Percentiles rank a stretch among this genome's conserved stretches.
Conservation (phyloP, 1,284 basidiomycete species). For the Schizophyllum amplum region DNA sequence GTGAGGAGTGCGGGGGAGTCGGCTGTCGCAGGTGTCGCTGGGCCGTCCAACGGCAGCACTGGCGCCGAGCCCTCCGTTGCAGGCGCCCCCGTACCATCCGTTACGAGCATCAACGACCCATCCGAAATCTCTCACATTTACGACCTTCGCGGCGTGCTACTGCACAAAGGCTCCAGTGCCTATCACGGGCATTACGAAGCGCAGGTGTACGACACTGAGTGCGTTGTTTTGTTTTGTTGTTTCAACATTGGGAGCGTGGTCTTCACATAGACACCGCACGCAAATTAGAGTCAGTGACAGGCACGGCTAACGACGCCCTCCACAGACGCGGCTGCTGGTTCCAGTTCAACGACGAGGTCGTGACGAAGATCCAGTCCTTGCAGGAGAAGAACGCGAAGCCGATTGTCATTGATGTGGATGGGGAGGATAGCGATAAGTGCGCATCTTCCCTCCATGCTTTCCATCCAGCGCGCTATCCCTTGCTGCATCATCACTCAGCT, state of each 20-base stretch:
- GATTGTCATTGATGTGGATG: slow-evolving; percentile 16
- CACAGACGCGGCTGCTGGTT: slow-evolving; percentile 73
- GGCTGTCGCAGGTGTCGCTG: no score
- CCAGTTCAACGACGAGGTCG: slow-evolving; percentile 80
- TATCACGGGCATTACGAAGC: slow-evolving; percentile 92
- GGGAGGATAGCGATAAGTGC: slow-evolving; percentile 20
- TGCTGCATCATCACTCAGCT: no score
- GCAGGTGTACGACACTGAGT: slow-evolving; percentile 76
- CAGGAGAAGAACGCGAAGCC: slow-evolving; percentile 30
- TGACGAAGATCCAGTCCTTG: slow-evolving; percentile 53
- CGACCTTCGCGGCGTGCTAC: slow-evolving; percentile 72
- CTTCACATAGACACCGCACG: no score
- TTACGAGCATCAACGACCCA: slow-evolving; percentile 12
- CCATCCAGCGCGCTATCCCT: no score
- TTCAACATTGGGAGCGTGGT: no score
- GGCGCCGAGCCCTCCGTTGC: no score
- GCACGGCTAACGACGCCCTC: no score
- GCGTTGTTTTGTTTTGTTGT: slow-evolving; percentile 23
- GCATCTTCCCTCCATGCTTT: not conserved
- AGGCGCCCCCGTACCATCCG: no score
- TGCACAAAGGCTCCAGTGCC: slow-evolving; percentile 82
- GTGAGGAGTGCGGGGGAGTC: no score
- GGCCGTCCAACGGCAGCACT: not conserved
- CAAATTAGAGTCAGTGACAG: no score
- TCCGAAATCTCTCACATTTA: slow-evolving; percentile 38